Evolutionary conservation across 2,329 filamentous ascomycete genomes (phyloP).

Genomic region (Nigrospora osmanthi): DNA sequence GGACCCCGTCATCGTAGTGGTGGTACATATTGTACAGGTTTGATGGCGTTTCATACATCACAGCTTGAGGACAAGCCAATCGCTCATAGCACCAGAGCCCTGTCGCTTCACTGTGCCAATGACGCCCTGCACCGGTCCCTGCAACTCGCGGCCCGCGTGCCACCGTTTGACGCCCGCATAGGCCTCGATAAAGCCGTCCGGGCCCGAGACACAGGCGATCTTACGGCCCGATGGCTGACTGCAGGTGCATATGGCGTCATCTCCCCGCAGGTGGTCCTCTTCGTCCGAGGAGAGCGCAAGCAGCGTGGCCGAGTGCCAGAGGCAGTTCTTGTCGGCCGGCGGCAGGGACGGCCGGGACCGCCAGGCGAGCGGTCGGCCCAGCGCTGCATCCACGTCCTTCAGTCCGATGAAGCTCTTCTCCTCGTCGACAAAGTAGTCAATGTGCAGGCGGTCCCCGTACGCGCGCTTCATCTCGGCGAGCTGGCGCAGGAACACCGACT

Average conservation of each 20-base stretch:
- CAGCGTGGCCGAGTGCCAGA: slow-evolving; percentile 17
- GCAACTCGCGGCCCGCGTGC: slow-evolving; percentile 62
- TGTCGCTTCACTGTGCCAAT: slow-evolving; percentile 51
- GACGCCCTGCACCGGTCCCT: slow-evolving; percentile 67
- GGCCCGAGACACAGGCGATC: slow-evolving; percentile 79
- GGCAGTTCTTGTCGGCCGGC: slow-evolving; percentile 8
- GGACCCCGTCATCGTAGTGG: too few relatives aligned
- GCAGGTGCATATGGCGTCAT: slow-evolving; percentile 1
- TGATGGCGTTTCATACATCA: slow-evolving; percentile 13
- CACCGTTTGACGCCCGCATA: slow-evolving; percentile 77
- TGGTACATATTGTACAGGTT: too few relatives aligned
- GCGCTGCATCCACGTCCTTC: slow-evolving; percentile 32
- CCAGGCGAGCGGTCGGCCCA: slow-evolving; percentile 10
- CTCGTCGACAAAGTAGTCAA: slow-evolving; percentile 78
- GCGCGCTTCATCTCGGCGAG: slow-evolving; percentile 53
- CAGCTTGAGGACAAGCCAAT: slow-evolving; percentile 47
- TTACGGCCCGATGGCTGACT: slow-evolving; percentile 26
- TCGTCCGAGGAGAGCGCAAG: slow-evolving; percentile 15
- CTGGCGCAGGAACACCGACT: slow-evolving; percentile 29
- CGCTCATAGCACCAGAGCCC: slow-evolving; percentile 18
- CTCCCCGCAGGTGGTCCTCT: slow-evolving; percentile 16
- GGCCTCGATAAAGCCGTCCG: slow-evolving; percentile 78
- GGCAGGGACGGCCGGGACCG: background rate
- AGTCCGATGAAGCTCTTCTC: slow-evolving; percentile 61
- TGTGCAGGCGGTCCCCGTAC: slow-evolving; percentile 47